phyloP scores from a whole-genome alignment of 495 filamentous ascomycete species.

The Clohesyomyces aquaticus region DNA sequence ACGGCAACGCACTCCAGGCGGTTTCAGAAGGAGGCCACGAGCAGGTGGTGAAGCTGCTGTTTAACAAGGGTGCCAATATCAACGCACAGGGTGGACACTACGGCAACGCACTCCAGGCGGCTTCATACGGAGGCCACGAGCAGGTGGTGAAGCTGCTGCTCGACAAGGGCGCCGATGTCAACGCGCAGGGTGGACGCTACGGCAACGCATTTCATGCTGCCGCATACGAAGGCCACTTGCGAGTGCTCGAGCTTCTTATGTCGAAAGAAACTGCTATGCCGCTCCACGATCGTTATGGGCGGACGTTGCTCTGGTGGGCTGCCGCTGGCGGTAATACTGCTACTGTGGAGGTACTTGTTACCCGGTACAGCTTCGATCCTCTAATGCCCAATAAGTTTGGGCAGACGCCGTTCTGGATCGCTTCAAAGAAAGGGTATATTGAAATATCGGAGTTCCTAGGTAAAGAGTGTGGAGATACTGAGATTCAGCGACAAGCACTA shows the following conservation, averaged over 20 bases:
- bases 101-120: background rate
- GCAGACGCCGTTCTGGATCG: too few relatives aligned
- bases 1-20: too few relatives aligned
- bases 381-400: constrained; percentile 4
- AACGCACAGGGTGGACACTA: too few relatives aligned
- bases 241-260: constrained; percentile 11
- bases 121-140: background rate
- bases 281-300: constrained; percentile 7
- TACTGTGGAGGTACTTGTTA: constrained; percentile 10
- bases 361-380: constrained; percentile 6
- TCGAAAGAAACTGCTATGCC: constrained; percentile 5
- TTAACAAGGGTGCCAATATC: too few relatives aligned
- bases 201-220: background rate
- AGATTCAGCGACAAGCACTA: too few relatives aligned
- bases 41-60: too few relatives aligned
- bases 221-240: constrained; percentile 2
- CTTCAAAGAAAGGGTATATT: too few relatives aligned
- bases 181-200: background rate
- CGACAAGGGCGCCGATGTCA: background rate
- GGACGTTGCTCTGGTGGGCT: constrained; percentile 17
- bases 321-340: constrained; percentile 9
- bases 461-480: too few relatives aligned
- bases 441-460: too few relatives aligned
- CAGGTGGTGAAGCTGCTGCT: background rate
- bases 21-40: too few relatives aligned